Evolutionary conservation across 495 filamentous ascomycete species (phyloP).

Genomic region (Endocarpon pusillum): DNA sequence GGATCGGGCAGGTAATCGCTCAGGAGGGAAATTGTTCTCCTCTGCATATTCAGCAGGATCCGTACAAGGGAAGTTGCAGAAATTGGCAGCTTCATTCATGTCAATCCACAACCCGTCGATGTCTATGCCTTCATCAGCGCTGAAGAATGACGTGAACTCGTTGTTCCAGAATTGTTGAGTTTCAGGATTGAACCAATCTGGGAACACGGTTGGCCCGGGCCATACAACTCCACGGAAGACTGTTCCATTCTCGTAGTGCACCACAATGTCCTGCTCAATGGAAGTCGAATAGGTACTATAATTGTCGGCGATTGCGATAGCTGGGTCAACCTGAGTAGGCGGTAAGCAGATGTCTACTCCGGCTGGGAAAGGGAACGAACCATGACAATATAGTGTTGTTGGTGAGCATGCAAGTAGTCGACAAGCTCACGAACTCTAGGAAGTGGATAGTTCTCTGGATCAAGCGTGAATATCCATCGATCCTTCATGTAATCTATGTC

Average conservation of each 20-base stretch:
- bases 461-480: slow-evolving; percentile 55
- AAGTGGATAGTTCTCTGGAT: slow-evolving; percentile 54
- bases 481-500: slow-evolving; percentile 50
- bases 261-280: too few species aligned
- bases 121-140: slow-evolving; percentile 44
- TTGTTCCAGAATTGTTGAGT: slow-evolving; percentile 55
- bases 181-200: slow-evolving; percentile 66
- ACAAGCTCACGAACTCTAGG: slow-evolving; percentile 51
- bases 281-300: too few species aligned
- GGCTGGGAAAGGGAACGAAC: slow-evolving; percentile 21
- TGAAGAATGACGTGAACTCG: slow-evolving; percentile 57
- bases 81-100: slow-evolving; percentile 62
- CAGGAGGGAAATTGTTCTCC: slow-evolving; percentile 44
- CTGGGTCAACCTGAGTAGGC: neutral
- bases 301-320: too few species aligned
- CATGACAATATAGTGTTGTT: slow-evolving; percentile 77
- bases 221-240: slow-evolving; percentile 60
- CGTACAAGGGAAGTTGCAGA: slow-evolving; percentile 58
- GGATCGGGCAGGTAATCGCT: slow-evolving; percentile 43
- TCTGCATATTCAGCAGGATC: slow-evolving; percentile 36
- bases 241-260: slow-evolving; percentile 37
- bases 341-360: neutral
- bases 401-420: slow-evolving; percentile 47
- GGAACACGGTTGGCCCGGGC: slow-evolving; percentile 67
- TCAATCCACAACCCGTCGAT: slow-evolving; percentile 84